Evolutionary conservation across 768 basidiomycete genomes (phyloP).

Genomic region (Hirschioporus abietinus): DNA sequence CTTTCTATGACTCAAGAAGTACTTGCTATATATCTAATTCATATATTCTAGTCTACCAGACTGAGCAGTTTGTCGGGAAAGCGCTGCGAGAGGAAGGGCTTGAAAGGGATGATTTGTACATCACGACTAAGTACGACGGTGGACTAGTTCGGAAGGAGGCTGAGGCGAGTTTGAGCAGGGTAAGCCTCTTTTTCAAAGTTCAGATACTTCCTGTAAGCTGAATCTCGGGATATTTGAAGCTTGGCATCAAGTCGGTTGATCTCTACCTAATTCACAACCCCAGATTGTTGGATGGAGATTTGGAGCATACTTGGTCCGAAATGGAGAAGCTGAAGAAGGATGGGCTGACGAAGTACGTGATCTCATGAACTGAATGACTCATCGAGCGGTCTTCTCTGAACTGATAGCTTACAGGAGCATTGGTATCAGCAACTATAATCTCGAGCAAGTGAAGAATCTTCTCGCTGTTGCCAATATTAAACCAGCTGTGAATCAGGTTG

Average conservation of each 20-base stretch:
- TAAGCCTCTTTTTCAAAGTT: constrained; percentile 19
- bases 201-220: not conserved
- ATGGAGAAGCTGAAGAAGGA: constrained; percentile 50
- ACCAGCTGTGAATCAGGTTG: constrained; percentile 72
- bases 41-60: constrained; percentile 25
- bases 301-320: constrained; percentile 44
- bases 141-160: constrained; percentile 34
- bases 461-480: constrained; percentile 45
- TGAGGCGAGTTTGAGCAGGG: constrained; percentile 45
- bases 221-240: constrained; percentile 30
- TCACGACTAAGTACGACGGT: constrained; percentile 44
- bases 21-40: not conserved
- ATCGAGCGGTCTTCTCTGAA: not conserved
- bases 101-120: constrained; percentile 27
- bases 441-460: constrained; percentile 47
- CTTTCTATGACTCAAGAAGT: not conserved
- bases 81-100: constrained; percentile 33
- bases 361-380: not conserved
- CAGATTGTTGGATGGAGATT: constrained; percentile 19
- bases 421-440: constrained; percentile 64
- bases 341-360: constrained; percentile 30
- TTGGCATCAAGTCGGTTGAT: constrained; percentile 57
- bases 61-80: constrained; percentile 31
- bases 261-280: constrained; percentile 68
- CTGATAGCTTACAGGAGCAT: constrained; percentile 44